Conservation (phyloP, 306 rosid genomes). For the Chamaecrista fasciculata region DNA sequence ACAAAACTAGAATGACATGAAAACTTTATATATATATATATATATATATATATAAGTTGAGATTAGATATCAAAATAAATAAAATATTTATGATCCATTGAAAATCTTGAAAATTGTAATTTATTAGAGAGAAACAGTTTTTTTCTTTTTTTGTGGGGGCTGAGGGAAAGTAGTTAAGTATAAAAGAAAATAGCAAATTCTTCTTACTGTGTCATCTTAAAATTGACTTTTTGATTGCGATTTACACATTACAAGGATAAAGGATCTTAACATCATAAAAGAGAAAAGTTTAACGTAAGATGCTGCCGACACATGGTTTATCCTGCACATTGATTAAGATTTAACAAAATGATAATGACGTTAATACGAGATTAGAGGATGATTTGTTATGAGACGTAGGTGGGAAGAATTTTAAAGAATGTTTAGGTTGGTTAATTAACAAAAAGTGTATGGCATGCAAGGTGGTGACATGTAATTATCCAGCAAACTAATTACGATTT, state of each 20-base stretch:
- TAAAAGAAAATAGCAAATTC: background rate
- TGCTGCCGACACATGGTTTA: background rate
- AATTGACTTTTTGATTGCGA: background rate
- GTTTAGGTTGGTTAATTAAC: background rate
- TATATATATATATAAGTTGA: too few relatives aligned
- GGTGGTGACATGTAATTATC: too few relatives aligned
- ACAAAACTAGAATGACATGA: background rate
- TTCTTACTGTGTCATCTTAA: background rate
- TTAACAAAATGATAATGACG: background rate
- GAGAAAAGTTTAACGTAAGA: background rate
- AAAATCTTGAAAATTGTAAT: background rate
- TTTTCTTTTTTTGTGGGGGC: too few relatives aligned
- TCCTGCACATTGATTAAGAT: background rate
- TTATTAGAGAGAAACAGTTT: too few relatives aligned
- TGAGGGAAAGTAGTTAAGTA: too few relatives aligned
- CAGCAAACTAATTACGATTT: too few relatives aligned
- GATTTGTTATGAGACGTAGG: slow-evolving; percentile 5
- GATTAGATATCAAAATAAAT: background rate
- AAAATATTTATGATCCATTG: too few relatives aligned
- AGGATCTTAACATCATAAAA: background rate
- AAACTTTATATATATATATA: too few relatives aligned
- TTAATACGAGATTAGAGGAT: slow-evolving; percentile 15
- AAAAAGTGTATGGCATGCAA: slow-evolving; percentile 6
- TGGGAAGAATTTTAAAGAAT: too few relatives aligned
- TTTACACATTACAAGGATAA: background rate